Evolutionary conservation across 352 stramenopile species (phyloP), one percentile per base, ranked within the genome.

Genomic region (Phytophthora capsici): DNA sequence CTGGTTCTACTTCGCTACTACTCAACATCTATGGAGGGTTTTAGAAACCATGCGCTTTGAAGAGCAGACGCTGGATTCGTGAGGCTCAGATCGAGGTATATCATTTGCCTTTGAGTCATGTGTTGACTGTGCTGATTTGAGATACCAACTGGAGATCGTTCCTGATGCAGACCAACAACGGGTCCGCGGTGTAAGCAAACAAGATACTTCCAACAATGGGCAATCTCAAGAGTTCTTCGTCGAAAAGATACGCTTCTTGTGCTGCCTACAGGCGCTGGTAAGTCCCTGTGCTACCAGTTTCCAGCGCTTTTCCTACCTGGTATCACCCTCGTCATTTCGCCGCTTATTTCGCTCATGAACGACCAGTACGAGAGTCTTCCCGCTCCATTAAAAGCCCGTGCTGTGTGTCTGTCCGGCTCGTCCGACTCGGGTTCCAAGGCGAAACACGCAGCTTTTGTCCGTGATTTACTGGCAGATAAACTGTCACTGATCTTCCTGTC

Each of bases 211-310:
- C 89, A 96, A 53, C 52, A 89, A 36, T 97, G 90, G 90, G 89
- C 87, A 1, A 93, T 97, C 52, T 59, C 80, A 10, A 85, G 90
- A 19, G 73, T 95, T 6, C 75, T 96, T 17, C 48, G 71, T 56
- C 77, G 71, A 17, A 69, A 88, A 34, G 69, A 81, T 37, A 95
- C 85, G 6, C 69, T 99, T 5, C 74, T 99, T 1, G 93, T 99
- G 14, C 87, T 99, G 20, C 95, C 98, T 4, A 99, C 98, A 10
- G 98, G 98, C 22, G 95, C 96, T 19, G 98, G 98, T 59, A 99
- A 99, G 74, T 99, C 93, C 32, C 81, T 99, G 2, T 99, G 95
- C 63, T 99, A 99, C 71, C 96, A 99, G 48, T 88, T 99, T 17
- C 97, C 82, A 3, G 84, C 84, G 8, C 57, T 93, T 16, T 92